Conservation (phyloP, 23 red algal genomes). For the Gracilaria domingensis region DNA sequence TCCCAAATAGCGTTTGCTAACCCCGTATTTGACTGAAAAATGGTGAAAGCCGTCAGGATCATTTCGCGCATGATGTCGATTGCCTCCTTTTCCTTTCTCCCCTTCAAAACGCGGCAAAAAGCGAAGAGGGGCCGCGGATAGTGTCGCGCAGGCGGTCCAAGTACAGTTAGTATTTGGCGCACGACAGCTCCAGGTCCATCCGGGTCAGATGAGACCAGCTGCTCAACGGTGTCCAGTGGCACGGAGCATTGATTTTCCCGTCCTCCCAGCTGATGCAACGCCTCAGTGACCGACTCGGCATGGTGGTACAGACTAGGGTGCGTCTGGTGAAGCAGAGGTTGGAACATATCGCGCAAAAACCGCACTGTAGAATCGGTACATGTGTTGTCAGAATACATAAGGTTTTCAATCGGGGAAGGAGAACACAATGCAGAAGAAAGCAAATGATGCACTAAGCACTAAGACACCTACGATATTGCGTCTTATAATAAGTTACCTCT, state of each 20-base stretch:
- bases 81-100: constrained; percentile 36
- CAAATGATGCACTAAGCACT: too few species aligned
- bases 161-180: constrained; percentile 24
- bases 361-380: too few species aligned
- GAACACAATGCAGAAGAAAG: too few species aligned
- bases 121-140: constrained; percentile 26
- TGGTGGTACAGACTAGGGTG: constrained; percentile 30
- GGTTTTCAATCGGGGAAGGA: too few species aligned
- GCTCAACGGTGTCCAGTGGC: constrained; percentile 39
- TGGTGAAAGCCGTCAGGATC: constrained; percentile 44
- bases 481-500: too few species aligned
- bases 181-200: constrained; percentile 54
- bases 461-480: too few species aligned
- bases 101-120: constrained; percentile 50
- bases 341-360: too few species aligned
- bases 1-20: constrained; percentile 61
- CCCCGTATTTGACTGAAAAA: constrained; percentile 37
- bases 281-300: constrained; percentile 7
- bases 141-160: constrained; percentile 43
- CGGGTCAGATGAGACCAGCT: constrained; percentile 28
- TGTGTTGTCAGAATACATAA: too few species aligned
- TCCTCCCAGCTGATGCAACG: constrained; percentile 42
- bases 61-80: constrained; percentile 54
- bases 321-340: constrained; percentile 36
- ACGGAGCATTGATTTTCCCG: constrained; percentile 40